Percentiles rank a stretch among this genome's conserved stretches.
These are phyloP conservation scores for Diaporthe velutina DNA, from an alignment of 2,329 filamentous ascomycete genomes.

Conservation along the genomic window DNA sequence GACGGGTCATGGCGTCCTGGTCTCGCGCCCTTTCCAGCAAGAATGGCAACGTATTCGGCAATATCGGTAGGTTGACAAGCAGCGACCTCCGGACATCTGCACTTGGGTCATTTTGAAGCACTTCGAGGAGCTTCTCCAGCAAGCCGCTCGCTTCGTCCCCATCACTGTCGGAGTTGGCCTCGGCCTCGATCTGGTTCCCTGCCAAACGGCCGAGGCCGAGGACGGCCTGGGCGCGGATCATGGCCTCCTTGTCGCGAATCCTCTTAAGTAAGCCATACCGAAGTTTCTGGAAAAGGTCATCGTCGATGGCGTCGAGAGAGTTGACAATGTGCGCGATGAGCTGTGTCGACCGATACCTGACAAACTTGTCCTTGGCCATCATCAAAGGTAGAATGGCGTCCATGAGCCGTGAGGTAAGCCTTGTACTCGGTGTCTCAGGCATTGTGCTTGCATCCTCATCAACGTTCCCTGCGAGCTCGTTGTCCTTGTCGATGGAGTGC, in stretches of 20 bases:
- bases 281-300: conserved; percentile 88
- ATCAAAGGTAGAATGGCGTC: conserved; percentile 81
- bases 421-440: conserved; percentile 85
- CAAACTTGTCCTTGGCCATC: conserved; percentile 89
- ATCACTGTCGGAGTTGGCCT: conserved; percentile 76
- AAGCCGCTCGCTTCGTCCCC: conserved; percentile 77
- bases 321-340: conserved; percentile 93
- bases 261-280: conserved; percentile 84
- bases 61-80: conserved; percentile 89
- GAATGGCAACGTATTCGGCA: conserved; percentile 84
- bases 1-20: conserved; percentile 84
- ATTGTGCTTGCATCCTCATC: conserved; percentile 78
- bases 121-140: conserved; percentile 85
- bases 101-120: conserved; percentile 93
- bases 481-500: conserved; percentile 78
- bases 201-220: conserved; percentile 89
- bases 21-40: conserved; percentile 93
- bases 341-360: conserved; percentile 91
- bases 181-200: conserved; percentile 80
- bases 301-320: conserved; percentile 90
- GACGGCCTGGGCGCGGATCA: conserved; percentile 92
- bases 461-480: conserved; percentile 74
- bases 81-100: conserved; percentile 92
- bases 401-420: conserved; percentile 82
- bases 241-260: conserved; percentile 92